Evolutionary conservation across 2,329 filamentous ascomycete species (phyloP), one percentile per base, ranked within the genome.

Genomic region (Phoma herbarum): DNA sequence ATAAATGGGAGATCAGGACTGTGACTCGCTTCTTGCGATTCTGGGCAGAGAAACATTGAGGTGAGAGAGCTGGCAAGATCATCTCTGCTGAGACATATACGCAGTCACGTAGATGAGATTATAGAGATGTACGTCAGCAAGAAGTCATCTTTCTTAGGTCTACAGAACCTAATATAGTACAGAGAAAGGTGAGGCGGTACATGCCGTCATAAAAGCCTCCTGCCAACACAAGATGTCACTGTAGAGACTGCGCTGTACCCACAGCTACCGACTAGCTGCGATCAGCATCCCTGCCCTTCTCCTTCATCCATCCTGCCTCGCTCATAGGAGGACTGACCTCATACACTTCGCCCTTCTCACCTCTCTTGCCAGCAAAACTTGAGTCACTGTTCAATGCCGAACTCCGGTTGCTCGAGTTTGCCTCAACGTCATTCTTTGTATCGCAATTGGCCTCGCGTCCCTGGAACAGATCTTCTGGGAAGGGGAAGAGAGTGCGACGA

Each of bases 1-100:
- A 84, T 71, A 60, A 74, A 52, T 84, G 82, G 82, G 79, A 84
- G 72, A 78, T 83, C 22, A 77, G 78, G 53, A 82, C 75, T 2
- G 81, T 84, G 20, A 73, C 76, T 59, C 73, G 69, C 44, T 81
- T 67, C 39, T 50, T 67, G 59, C 7, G 61, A 29, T 56, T 52
- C 37, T 67, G 65, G 64, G 46, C 28, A 9, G 20, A 59, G 42
- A 65, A 52, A 14, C 55, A 58, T 16, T 58, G 29, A 52, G 28
- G 7, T 12, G n/a, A 7, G 5, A 20, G 31, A 20, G 6, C 18
- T 20, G n/a, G n/a, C 14, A 37, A 9, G 35, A 37, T 10, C 18
- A 10, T 6, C 6, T 31, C 35, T 20, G 37, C 11, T 23, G 11
- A 22, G 20, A 3, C 37, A 23, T 20, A 2, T 41, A 20, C 4